Evolutionary conservation across 2,329 filamentous ascomycete genomes (phyloP), one percentile per base, ranked within the genome.

Genomic region (Neonectria punicea): DNA sequence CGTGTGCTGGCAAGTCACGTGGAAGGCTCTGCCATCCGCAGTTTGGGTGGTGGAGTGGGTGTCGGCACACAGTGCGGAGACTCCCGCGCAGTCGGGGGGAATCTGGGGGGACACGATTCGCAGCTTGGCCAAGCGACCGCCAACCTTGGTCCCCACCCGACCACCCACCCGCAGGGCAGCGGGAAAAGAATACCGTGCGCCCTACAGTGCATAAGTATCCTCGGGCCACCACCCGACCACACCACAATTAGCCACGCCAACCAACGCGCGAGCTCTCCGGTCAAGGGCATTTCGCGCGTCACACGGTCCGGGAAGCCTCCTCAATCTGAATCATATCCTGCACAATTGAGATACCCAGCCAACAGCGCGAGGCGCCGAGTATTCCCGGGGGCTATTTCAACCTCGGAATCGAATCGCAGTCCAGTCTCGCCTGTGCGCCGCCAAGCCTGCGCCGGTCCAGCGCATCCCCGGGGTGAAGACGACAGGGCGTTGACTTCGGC

Each of bases 1-100:
- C 20, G 55, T 67, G 65, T 57, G 62, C 65, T 62, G 65, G 61
- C 58, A 63, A 49, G 66, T 68, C 66, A 68, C 66, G 66, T 68
- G 66, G 18, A 28, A 36, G 39, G 47, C 53, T 39, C 34, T 46
- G 16, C n/a, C 18, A 46, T 18, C 22, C 22, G 22, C 22, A 4
- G 22, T 22, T 22, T 22, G 22, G 22, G 22, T 22, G 22, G 22
- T 36, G n/a, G 39, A 39, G 6, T 39, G 60, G 53, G 44, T 30
- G 50, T 16, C 49, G 16, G 25, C 49, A 54, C 60, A 67, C 65
- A 61, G 65, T 67, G 65, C 61, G 65, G 50, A 34, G 63, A 32
- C 28, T 61, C 41, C 34, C 54, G 34, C 20, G 22, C 25, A 9
- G 43, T 13, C 43, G 14, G 18, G 50, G 50, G 39, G 49, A 39